Conservation (phyloP, 169 alveolate genomes). For the Plasmodium gonderi region DNA sequence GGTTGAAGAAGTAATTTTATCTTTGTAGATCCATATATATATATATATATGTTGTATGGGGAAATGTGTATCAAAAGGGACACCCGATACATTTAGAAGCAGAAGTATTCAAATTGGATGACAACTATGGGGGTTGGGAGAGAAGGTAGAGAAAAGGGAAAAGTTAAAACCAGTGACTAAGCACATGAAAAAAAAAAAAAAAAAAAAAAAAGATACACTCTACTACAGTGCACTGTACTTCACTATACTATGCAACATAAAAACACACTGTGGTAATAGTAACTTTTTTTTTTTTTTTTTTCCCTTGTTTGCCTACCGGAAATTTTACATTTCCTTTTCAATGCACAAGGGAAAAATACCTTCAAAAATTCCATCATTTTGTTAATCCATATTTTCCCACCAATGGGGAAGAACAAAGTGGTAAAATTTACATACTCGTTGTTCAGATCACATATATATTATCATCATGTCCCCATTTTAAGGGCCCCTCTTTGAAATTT, state of each 20-base stretch:
- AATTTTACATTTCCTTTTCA: no score
- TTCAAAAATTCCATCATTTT: not conserved
- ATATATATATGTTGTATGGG: no score
- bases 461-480: not conserved
- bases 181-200: no score
- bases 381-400: not conserved
- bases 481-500: constrained; percentile 10
- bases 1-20: constrained; percentile 12
- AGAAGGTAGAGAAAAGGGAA: no score
- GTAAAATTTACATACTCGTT: not conserved
- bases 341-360: no score
- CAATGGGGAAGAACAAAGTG: not conserved
- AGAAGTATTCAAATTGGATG: no score
- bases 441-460: not conserved
- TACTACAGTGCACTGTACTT: not conserved
- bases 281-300: not conserved
- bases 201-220: no score
- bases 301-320: no score
- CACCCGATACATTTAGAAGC: no score
- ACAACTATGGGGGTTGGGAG: no score
- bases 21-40: not conserved
- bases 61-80: no score
- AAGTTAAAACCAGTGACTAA: no score
- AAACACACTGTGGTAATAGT: not conserved
- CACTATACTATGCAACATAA: not conserved